Conservation (phyloP, 176 grass and related monocot genomes). For the Bothriochloa decipiens region DNA sequence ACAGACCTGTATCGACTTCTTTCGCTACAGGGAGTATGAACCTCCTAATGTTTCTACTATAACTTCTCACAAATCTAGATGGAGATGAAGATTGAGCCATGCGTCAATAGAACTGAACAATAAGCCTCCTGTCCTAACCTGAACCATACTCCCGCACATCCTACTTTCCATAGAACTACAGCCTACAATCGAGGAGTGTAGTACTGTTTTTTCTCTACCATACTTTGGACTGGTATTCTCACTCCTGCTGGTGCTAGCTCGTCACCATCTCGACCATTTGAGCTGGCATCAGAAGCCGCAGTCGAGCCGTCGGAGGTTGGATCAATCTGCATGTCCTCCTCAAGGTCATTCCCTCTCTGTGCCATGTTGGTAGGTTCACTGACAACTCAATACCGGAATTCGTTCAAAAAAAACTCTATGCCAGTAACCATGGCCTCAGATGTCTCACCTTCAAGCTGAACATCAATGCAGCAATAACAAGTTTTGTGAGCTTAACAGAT, state of each 20-base stretch:
- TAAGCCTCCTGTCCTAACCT: too few species aligned
- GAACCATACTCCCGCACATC: background rate
- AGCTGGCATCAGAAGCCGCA: background rate
- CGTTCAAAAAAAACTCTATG: too few species aligned
- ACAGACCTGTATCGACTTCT: too few species aligned
- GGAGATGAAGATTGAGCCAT: too few species aligned
- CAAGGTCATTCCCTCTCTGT: background rate
- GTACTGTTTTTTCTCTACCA: background rate
- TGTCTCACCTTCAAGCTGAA: constrained; percentile 13
- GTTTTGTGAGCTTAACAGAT: background rate
- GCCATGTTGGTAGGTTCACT: background rate
- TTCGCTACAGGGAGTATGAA: too few species aligned
- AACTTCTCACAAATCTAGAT: too few species aligned
- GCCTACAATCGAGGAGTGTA: background rate
- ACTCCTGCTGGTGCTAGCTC: background rate
- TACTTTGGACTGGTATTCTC: background rate
- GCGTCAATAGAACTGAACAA: too few species aligned
- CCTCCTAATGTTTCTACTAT: too few species aligned
- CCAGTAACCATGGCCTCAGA: background rate
- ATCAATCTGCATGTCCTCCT: background rate
- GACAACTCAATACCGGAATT: background rate
- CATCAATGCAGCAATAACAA: constrained; percentile 13
- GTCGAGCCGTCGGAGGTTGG: background rate
- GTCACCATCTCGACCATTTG: background rate
- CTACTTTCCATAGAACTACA: background rate